Conservation (phyloP, 768 basidiomycete genomes). For the Podaxis mareebaensis region DNA sequence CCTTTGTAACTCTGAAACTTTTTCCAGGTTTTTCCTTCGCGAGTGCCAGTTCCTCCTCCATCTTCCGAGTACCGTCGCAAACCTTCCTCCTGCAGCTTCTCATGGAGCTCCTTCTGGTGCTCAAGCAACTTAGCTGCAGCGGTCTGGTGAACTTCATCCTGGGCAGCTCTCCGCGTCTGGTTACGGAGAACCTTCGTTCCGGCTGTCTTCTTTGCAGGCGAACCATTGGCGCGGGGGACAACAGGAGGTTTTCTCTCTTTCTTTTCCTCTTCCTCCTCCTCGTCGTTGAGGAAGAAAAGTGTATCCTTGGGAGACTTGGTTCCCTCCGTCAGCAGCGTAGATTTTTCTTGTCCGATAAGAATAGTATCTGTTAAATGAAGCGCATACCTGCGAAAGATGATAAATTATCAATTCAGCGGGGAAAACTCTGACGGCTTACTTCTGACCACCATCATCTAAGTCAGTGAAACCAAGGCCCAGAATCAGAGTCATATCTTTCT, state of each 20-base stretch:
- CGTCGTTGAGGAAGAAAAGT: conserved; percentile 77
- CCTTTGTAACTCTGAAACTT: conserved; percentile 97
- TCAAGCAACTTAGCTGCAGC: conserved; percentile 78
- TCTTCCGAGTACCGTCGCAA: conserved; percentile 83
- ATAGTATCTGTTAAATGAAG: conserved; percentile 89
- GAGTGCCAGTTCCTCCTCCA: conserved; percentile 70
- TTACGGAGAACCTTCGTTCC: conserved; percentile 87
- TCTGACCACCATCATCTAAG: conserved; percentile 75
- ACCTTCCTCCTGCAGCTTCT: conserved; percentile 74
- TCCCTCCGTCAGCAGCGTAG: conserved; percentile 78
- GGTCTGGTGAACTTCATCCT: conserved; percentile 81
- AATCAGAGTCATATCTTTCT: conserved; percentile 83
- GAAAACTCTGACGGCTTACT: conserved; percentile 43
- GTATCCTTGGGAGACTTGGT: conserved; percentile 84
- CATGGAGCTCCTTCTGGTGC: conserved; percentile 85
- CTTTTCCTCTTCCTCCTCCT: conserved; percentile 58
- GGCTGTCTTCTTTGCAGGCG: conserved; percentile 72
- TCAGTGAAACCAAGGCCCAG: conserved; percentile 85
- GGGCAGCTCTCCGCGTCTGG: conserved; percentile 85
- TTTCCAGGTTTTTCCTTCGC: conserved; percentile 93
- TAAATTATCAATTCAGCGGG: background rate
- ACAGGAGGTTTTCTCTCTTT: conserved; percentile 60
- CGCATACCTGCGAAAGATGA: conserved; percentile 64
- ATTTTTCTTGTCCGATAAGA: conserved; percentile 65
- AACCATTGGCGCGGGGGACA: conserved; percentile 60